Percentiles rank a stretch among this genome's conserved stretches.
phyloP scores from a whole-genome alignment of 768 basidiomycete species.

The Scleroderma bovista region DNA sequence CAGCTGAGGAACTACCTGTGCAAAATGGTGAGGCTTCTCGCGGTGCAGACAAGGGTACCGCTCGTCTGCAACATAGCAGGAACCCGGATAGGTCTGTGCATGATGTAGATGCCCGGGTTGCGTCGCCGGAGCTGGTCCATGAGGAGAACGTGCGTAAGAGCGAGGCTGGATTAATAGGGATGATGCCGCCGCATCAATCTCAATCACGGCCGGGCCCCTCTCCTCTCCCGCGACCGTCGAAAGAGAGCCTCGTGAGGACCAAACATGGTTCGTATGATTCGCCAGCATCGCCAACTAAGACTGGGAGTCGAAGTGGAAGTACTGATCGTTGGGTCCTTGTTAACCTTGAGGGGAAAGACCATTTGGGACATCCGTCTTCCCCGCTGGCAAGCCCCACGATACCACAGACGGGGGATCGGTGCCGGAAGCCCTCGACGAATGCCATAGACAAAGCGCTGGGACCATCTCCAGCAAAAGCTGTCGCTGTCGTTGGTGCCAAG shows the following conservation, averaged over 20 bases:
- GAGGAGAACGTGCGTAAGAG: slow-evolving; percentile 49
- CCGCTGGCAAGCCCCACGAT: slow-evolving; percentile 23
- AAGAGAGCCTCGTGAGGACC: slow-evolving; percentile 19
- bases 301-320: slow-evolving; percentile 31
- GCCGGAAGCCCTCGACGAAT: slow-evolving; percentile 21
- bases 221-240: slow-evolving; percentile 21
- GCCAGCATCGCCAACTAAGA: slow-evolving; percentile 30
- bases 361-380: slow-evolving; percentile 19
- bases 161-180: slow-evolving; percentile 54
- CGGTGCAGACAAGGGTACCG: slow-evolving; percentile 21
- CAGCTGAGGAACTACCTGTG: slow-evolving; percentile 44
- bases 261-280: slow-evolving; percentile 18
- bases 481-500: slow-evolving; percentile 55
- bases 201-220: slow-evolving; percentile 18
- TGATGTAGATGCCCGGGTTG: slow-evolving; percentile 46
- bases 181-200: slow-evolving; percentile 35
- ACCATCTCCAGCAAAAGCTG: slow-evolving; percentile 54
- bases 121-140: slow-evolving; percentile 46
- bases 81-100: slow-evolving; percentile 36
- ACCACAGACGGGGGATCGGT: slow-evolving; percentile 23
- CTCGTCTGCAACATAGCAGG: slow-evolving; percentile 21
- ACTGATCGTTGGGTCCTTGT: slow-evolving; percentile 64
- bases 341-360: slow-evolving; percentile 47
- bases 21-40: slow-evolving; percentile 16
- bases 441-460: slow-evolving; percentile 26